Conservation (phyloP, 345 rosid species). For the Citrus cavaleriei region DNA sequence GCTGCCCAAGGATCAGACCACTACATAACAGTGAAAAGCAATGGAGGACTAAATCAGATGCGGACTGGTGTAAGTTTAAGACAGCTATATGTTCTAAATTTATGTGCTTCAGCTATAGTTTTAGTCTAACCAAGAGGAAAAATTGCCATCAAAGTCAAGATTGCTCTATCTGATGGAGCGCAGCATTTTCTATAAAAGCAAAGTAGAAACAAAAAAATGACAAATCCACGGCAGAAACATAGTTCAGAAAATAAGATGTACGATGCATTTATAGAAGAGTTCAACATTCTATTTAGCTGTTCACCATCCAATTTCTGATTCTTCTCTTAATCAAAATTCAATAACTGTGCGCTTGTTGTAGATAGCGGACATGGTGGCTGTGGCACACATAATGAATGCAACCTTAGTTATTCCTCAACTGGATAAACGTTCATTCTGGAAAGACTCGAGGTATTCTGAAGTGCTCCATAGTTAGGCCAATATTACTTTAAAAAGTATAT, state of each 20-base stretch:
- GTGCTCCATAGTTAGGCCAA: not conserved
- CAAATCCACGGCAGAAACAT: not conserved
- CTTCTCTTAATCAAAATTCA: not conserved
- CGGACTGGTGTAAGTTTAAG: slow-evolving; percentile 84
- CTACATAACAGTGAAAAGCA: slow-evolving; percentile 80
- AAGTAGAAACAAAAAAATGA: not conserved
- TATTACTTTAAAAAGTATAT: not conserved
- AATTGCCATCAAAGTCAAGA: not conserved
- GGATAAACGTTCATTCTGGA: slow-evolving; percentile 89
- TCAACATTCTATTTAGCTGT: not conserved
- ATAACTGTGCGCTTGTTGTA: slow-evolving; percentile 24
- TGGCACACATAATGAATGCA: slow-evolving; percentile 88
- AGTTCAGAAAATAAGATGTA: not conserved
- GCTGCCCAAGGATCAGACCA: slow-evolving; percentile 49
- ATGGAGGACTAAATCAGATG: slow-evolving; percentile 98
- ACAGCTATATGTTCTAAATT: not conserved
- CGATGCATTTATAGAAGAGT: not conserved
- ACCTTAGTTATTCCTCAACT: slow-evolving; percentile 86
- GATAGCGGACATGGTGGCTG: slow-evolving; percentile 94
- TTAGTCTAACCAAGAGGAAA: not conserved
- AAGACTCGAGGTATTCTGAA: slow-evolving; percentile 71
- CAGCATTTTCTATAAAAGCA: not conserved
- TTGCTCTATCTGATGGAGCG: not conserved
- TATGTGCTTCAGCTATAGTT: not conserved
- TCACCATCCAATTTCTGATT: not conserved